Evolutionary conservation across 2,329 filamentous ascomycete genomes (phyloP).

Genomic region (Pseudogymnoascus sp.): DNA sequence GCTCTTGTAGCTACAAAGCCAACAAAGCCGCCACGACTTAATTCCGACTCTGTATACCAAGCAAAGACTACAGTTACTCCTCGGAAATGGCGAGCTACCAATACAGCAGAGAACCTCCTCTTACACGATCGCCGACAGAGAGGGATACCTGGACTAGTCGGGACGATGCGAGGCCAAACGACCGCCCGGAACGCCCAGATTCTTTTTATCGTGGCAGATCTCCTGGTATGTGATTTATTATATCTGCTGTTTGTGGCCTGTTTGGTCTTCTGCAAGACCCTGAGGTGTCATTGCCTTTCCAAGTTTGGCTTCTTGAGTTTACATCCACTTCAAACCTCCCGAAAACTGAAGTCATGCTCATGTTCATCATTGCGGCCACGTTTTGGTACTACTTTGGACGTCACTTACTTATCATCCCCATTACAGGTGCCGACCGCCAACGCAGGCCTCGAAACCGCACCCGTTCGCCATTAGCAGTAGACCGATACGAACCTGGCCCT

Average conservation of each 20-base stretch:
- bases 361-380: neutral
- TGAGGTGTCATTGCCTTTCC: neutral
- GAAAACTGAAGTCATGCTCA: neutral
- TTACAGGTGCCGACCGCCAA: conserved; percentile 46
- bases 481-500: conserved; percentile 67
- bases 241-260: neutral
- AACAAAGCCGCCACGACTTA: conserved; percentile 2
- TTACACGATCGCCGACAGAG: conserved; percentile 28
- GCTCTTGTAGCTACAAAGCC: conserved; percentile 6
- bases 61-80: neutral
- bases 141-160: conserved; percentile 29
- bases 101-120: conserved; percentile 23
- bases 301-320: neutral
- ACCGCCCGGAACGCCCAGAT: conserved; percentile 35
- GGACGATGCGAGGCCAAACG: conserved; percentile 19
- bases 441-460: conserved; percentile 54
- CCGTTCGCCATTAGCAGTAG: conserved; percentile 62
- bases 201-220: conserved; percentile 61
- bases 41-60: neutral
- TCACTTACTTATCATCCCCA: conserved; percentile 21
- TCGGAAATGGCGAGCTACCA: conserved; percentile 8
- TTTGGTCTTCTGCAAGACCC: neutral
- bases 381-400: conserved; percentile 4
- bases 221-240: conserved; percentile 50
- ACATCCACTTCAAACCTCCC: conserved; percentile 4